Evolutionary conservation across 1,284 basidiomycete species (phyloP).

Genomic region (Grifola frondosa): DNA sequence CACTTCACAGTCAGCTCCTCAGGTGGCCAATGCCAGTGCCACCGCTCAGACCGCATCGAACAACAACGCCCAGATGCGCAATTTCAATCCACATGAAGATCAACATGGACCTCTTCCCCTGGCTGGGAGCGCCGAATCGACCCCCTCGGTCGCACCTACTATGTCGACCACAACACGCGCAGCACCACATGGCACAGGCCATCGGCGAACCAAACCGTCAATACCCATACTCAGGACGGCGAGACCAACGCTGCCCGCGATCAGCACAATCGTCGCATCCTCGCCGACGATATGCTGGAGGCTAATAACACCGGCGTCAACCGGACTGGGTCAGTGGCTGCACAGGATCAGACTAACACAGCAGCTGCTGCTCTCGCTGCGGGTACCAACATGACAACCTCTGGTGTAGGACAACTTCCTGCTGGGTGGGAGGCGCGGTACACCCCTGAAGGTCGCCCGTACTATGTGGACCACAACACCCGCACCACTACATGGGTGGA

Average conservation of each 20-base stretch:
- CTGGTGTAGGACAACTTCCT: constrained; percentile 77
- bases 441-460: constrained; percentile 96
- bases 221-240: constrained; percentile 44
- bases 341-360: constrained; percentile 32
- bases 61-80: constrained; percentile 41
- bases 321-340: constrained; percentile 28
- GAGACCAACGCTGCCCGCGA: constrained; percentile 55
- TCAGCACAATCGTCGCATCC: constrained; percentile 53
- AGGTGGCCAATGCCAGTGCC: constrained; percentile 38
- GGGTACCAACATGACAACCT: constrained; percentile 35
- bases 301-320: constrained; percentile 34
- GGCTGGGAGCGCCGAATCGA: constrained; percentile 96
- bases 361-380: constrained; percentile 36
- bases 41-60: constrained; percentile 36
- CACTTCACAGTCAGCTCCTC: constrained; percentile 21
- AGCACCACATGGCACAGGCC: constrained; percentile 94
- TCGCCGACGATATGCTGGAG: constrained; percentile 65
- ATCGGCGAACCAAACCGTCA: constrained; percentile 41
- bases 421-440: constrained; percentile 98
- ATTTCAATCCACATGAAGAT: constrained; percentile 66
- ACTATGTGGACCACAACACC: constrained; percentile 96
- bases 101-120: constrained; percentile 78
- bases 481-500: constrained; percentile 99
- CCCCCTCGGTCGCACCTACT: constrained; percentile 85
- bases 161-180: constrained; percentile 90